These are phyloP conservation scores for Didymella sp. DNA, from an alignment of 2,329 filamentous ascomycete genomes.

Conservation along the genomic window DNA sequence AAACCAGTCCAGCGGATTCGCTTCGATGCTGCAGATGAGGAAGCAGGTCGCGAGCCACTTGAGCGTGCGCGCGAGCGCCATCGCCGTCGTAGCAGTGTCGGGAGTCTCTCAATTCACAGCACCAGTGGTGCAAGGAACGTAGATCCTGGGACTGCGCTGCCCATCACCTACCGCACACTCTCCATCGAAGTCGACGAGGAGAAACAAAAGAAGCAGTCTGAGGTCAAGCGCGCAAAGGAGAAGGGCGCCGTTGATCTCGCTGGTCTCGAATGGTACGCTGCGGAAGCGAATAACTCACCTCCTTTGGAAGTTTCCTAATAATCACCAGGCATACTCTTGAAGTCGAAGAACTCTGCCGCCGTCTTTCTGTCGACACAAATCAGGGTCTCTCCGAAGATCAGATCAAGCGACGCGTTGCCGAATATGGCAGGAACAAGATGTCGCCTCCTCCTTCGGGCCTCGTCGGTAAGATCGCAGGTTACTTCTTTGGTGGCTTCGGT, in stretches of 20 bases:
- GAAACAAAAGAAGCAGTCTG: conserved; percentile 38
- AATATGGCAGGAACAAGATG: conserved; percentile 72
- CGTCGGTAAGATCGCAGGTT: conserved; percentile 66
- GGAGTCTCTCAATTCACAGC: conserved; percentile 46
- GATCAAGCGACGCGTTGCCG: conserved; percentile 60
- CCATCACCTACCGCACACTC: conserved; percentile 54
- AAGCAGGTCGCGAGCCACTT: conserved; percentile 39
- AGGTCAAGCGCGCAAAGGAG: conserved; percentile 43
- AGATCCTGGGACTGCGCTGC: conserved; percentile 53
- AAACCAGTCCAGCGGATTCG: conserved; percentile 29
- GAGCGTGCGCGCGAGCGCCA: conserved; percentile 30
- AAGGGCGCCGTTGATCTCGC: conserved; percentile 51
- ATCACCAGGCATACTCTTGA: conserved; percentile 62
- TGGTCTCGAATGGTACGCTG: conserved; percentile 63
- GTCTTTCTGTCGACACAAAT: conserved; percentile 63
- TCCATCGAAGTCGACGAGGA: conserved; percentile 54
- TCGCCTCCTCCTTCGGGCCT: conserved; percentile 69
- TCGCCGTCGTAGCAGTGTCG: conserved; percentile 45
- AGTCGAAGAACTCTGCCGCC: conserved; percentile 64
- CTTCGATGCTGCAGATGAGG: conserved; percentile 42
- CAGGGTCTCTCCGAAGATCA: conserved; percentile 68
- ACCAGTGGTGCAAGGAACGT: conserved; percentile 46
- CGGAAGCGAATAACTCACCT: neutral
- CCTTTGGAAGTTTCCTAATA: neutral
- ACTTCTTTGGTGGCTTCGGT: conserved; percentile 81